These are phyloP conservation scores for Odontarrhena argentea DNA, from an alignment of 345 rosid species.

Conservation along the genomic window DNA sequence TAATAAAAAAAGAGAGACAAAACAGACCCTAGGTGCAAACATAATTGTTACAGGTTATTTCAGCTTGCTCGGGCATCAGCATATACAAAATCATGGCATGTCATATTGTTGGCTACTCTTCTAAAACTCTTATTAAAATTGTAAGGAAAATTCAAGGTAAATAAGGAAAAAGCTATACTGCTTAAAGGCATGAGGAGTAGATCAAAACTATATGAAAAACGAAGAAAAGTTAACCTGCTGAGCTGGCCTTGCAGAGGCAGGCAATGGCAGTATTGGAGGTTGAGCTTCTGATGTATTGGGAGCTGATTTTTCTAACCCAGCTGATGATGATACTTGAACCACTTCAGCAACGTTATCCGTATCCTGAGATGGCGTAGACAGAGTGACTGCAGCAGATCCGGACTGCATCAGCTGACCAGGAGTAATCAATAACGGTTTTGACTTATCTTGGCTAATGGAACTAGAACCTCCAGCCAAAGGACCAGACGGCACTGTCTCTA, in stretches of 20 bases:
- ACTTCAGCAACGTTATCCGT: conserved; percentile 72
- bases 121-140: background rate
- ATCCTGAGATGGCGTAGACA: conserved; percentile 50
- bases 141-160: conserved; percentile 8
- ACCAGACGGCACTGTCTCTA: conserved; percentile 49
- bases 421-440: conserved; percentile 59
- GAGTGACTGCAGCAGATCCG: conserved; percentile 47
- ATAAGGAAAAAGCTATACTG: background rate
- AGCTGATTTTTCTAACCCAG: conserved; percentile 51
- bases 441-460: conserved; percentile 50
- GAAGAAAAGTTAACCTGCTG: conserved; percentile 38
- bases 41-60: background rate
- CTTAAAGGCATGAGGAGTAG: background rate
- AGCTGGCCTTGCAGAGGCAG: conserved; percentile 57
- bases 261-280: conserved; percentile 85
- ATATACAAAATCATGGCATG: conserved; percentile 16
- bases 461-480: conserved; percentile 48
- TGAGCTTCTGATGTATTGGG: conserved; percentile 58
- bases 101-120: background rate
- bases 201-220: conserved; percentile 1
- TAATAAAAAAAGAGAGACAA: background rate
- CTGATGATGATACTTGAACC: conserved; percentile 59
- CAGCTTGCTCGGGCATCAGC: conserved; percentile 20
- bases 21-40: background rate
- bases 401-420: conserved; percentile 80